Evolutionary conservation across 306 rosid genomes (phyloP).

Genomic region (Hippophae rhamnoides): DNA sequence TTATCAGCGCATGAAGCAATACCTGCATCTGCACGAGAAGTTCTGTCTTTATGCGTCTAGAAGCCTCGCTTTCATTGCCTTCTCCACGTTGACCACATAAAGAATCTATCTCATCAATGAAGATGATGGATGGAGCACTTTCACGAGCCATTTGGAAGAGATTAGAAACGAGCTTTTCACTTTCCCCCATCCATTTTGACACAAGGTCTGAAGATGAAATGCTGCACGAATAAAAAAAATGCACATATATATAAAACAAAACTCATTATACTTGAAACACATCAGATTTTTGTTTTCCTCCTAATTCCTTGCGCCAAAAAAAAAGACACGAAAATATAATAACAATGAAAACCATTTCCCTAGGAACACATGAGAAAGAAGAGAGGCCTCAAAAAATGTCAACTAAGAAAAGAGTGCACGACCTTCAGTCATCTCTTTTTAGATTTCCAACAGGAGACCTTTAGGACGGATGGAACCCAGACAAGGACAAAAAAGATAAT

Average conservation of each 20-base stretch:
- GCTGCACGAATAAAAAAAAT: conserved; percentile 30
- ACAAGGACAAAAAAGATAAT: neutral
- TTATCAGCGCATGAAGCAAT: conserved; percentile 25
- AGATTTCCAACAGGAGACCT: too few species aligned
- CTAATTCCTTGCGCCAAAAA: too few species aligned
- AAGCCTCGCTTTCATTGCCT: conserved; percentile 99
- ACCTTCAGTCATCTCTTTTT: too few species aligned
- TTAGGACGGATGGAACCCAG: neutral
- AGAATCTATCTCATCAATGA: conserved; percentile 96
- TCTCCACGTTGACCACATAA: conserved; percentile 95
- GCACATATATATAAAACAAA: neutral
- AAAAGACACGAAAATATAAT: too few species aligned
- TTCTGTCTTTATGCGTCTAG: conserved; percentile 96
- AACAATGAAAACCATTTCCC: too few species aligned
- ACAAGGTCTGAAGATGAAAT: conserved; percentile 95
- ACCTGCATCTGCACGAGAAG: conserved; percentile 99
- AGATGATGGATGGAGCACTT: conserved; percentile 95
- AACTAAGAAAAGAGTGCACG: too few species aligned
- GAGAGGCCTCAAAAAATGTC: too few species aligned
- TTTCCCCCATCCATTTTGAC: conserved; percentile 99
- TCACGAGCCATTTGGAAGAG: conserved; percentile 99
- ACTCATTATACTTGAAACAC: too few species aligned
- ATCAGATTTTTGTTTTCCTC: too few species aligned
- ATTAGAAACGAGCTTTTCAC: conserved; percentile 95
- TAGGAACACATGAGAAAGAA: too few species aligned